Evolutionary conservation across 345 rosid genomes (phyloP).

Genomic region (Rhizophora mangle): DNA sequence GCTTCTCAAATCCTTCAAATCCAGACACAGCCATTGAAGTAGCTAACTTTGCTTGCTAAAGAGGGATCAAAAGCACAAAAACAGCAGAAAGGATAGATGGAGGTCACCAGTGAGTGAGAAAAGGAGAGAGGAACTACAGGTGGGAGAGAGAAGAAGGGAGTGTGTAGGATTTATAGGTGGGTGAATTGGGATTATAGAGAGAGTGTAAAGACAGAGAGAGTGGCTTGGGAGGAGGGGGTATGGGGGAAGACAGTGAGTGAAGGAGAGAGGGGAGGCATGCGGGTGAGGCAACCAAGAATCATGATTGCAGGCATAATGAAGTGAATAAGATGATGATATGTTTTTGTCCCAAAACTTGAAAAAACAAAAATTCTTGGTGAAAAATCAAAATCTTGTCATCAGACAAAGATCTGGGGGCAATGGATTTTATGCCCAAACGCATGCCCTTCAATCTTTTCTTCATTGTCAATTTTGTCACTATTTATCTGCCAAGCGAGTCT

Average conservation of each 20-base stretch:
- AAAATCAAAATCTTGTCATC: constrained; percentile 21
- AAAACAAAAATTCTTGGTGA: background rate
- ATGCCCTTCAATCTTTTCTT: constrained; percentile 18
- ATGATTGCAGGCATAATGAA: constrained; percentile 91
- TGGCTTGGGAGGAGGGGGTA: constrained; percentile 9
- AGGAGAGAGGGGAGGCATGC: constrained; percentile 64
- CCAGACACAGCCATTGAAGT: constrained; percentile 81
- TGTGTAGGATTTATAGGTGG: constrained; percentile 28
- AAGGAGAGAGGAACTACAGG: constrained; percentile 22
- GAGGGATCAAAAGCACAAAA: too few species aligned
- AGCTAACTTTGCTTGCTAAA: background rate
- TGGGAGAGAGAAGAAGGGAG: constrained; percentile 39
- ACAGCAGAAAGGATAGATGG: background rate
- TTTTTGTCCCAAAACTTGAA: background rate
- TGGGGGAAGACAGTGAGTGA: constrained; percentile 18
- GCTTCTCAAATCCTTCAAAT: constrained; percentile 95
- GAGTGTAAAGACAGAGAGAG: background rate
- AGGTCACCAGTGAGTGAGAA: background rate
- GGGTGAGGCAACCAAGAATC: constrained; percentile 95
- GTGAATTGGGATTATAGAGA: background rate
- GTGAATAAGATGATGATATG: constrained; percentile 30
- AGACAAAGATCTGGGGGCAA: constrained; percentile 26
- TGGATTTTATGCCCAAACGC: constrained; percentile 55
- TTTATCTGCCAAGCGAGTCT: background rate
- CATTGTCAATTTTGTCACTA: background rate